Evolutionary conservation across 2,329 filamentous ascomycete species (phyloP).

Genomic region (Fusarium decemcellulare): DNA sequence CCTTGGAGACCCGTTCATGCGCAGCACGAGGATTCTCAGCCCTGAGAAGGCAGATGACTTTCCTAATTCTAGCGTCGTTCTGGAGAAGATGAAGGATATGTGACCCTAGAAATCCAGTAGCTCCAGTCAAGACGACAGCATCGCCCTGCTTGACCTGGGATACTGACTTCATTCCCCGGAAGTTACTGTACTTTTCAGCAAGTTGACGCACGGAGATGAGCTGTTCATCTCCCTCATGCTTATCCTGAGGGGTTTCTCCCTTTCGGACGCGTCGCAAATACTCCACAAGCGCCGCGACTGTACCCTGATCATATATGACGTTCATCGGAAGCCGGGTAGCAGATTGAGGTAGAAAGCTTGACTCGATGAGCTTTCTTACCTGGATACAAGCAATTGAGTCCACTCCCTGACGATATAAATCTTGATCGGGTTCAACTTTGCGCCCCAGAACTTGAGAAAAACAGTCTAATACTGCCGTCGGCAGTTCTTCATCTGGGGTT

Average conservation of each 20-base stretch:
- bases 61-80: constrained; percentile 1
- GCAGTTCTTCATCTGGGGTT: constrained; percentile 52
- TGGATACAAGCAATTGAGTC: constrained; percentile 72
- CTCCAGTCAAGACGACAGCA: constrained; percentile 68
- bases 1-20: constrained; percentile 26
- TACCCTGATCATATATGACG: constrained; percentile 72
- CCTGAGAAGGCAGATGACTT: constrained; percentile 59
- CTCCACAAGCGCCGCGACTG: constrained; percentile 52
- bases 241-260: constrained; percentile 9
- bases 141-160: not conserved
- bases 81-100: constrained; percentile 59
- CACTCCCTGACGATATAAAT: constrained; percentile 71
- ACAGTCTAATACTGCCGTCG: constrained; percentile 48
- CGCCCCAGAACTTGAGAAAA: constrained; percentile 51
- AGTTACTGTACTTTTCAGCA: constrained; percentile 20
- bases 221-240: fast-evolving
- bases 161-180: not conserved
- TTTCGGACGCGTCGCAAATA: constrained; percentile 32
- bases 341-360: constrained; percentile 32
- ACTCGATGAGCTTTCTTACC: constrained; percentile 57
- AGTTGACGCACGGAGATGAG: constrained; percentile 19
- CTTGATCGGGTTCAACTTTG: constrained; percentile 54
- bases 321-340: constrained; percentile 63
- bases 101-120: constrained; percentile 75
- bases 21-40: constrained; percentile 26